A percentile compares a stretch with the other conserved stretches of the same genome.
Conservation (phyloP, 2,329 filamentous ascomycete genomes). For the Fusarium penzigii region DNA sequence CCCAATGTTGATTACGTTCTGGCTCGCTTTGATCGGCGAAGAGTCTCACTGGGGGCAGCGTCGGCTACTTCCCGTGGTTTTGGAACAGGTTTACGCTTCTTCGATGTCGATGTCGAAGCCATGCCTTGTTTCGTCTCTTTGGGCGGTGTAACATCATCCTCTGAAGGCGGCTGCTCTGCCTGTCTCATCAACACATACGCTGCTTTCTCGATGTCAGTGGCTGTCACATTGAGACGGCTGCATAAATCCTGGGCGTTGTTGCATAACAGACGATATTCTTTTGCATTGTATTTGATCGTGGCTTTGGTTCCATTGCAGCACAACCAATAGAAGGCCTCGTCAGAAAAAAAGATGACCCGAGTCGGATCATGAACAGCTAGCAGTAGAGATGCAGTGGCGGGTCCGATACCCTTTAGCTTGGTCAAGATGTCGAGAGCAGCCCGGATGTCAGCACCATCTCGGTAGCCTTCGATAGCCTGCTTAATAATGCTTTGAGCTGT, state of each 20-base stretch:
- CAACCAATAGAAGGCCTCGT: constrained; percentile 76
- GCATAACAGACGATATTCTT: constrained; percentile 66
- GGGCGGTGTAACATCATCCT: constrained; percentile 3
- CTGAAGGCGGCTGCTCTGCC: constrained; percentile 10
- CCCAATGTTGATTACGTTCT: constrained; percentile 11
- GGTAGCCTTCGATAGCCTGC: constrained; percentile 52
- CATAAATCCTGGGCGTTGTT: constrained; percentile 43
- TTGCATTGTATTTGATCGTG: constrained; percentile 67
- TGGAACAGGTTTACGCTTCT: constrained; percentile 24
- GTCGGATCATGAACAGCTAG: constrained; percentile 64
- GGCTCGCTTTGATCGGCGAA: constrained; percentile 28
- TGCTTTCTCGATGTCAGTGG: constrained; percentile 68
- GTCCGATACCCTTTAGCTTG: constrained; percentile 72
- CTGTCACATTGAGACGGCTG: constrained; percentile 53
- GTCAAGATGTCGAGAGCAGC: constrained; percentile 55
- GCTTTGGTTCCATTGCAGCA: constrained; percentile 52
- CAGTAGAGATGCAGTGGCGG: constrained; percentile 75
- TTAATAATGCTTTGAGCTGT: constrained; percentile 50
- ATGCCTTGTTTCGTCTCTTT: constrained; percentile 10
- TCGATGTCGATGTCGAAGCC: constrained; percentile 3
- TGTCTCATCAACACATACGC: constrained; percentile 67
- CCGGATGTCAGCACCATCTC: constrained; percentile 39
- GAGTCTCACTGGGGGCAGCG: constrained; percentile 14
- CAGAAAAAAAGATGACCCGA: constrained; percentile 72
- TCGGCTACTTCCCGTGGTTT: constrained; percentile 11